Evolutionary conservation across 2,329 filamentous ascomycete genomes (phyloP), one percentile per base, ranked within the genome.

Genomic region (Cercospora zeina): DNA sequence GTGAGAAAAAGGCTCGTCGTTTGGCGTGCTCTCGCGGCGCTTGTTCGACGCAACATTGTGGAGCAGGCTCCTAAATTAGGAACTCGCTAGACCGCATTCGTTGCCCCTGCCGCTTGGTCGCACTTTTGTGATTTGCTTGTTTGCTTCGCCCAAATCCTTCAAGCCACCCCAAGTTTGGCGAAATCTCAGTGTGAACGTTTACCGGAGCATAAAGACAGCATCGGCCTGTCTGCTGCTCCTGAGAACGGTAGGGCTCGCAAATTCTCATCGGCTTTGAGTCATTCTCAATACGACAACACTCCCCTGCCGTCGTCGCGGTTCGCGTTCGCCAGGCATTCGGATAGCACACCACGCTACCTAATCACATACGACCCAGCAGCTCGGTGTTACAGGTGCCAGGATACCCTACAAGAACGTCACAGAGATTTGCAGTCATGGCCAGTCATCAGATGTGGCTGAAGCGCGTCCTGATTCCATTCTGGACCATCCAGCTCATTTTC

Each of bases 381-480:
- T 58, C 39, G 55, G 55, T 49, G 36, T 39, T 49, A 36, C 37
- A 19, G n/a, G 37, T 24, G 55, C 42, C 55, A 58, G 31, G 42
- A 58, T 50, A 51, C 33, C 42, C 24, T 36, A 45, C 59, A 49
- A 36, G 30, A 50, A 33, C 19, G n/a, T 39, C 36, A 19, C 36
- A 31, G 34, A 34, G 50, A 33, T 19, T 34, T 31, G 47, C 45
- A 62, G 42, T 58, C 31, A 70, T 69, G 62, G 58, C 57, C 42
- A 59, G 62, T 53, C 67, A 68, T 53, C 67, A 68, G 27, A 61
- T 71, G 16, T 74, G 71, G 70, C 49, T 61, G 30, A 73, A 73
- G 66, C 61, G 65, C 36, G 67, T 70, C 39, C 65, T 71, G 47
- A 65, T 73, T 16, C 70, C 72, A 2, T 65, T 73, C 61, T 73